Conservation (phyloP, 805 yeast genomes). For the Millerozyma acaciae region DNA sequence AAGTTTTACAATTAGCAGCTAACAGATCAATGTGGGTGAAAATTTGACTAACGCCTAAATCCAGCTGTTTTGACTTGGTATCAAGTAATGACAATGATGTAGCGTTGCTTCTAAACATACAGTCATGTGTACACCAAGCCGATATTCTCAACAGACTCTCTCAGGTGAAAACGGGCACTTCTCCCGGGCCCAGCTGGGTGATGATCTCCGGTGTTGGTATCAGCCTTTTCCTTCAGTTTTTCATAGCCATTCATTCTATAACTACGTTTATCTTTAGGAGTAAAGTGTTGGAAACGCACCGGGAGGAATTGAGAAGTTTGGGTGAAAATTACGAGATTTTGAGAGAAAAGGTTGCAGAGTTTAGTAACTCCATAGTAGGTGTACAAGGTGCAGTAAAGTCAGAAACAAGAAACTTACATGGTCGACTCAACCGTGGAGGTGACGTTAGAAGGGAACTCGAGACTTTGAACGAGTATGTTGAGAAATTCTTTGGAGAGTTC, state of each 20-base stretch:
- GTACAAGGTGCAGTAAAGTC: conserved; percentile 4
- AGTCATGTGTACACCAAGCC: conserved; percentile 22
- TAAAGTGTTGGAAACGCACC: conserved; percentile 4
- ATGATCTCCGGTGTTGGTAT: conserved; percentile 5
- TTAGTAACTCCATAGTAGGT: conserved; percentile 1
- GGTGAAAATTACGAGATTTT: conserved; percentile 5
- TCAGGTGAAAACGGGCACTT: no score
- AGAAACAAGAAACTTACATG: conserved; percentile 11
- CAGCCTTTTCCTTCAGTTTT: conserved; percentile 8
- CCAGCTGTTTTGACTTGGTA: conserved; percentile 15
- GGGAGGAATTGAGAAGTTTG: conserved; percentile 1
- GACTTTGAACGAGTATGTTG: conserved; percentile 4
- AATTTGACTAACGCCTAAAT: conserved; percentile 1
- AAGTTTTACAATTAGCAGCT: conserved; percentile 4
- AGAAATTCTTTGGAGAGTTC: conserved; percentile 6
- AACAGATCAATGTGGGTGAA: not conserved
- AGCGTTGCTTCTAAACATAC: conserved; percentile 18
- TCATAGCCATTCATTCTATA: conserved; percentile 8
- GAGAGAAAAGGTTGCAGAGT: conserved; percentile 3
- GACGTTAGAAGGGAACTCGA: conserved; percentile 13
- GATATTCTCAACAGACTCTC: conserved; percentile 10
- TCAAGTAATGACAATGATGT: conserved; percentile 14
- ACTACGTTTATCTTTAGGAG: conserved; percentile 4
- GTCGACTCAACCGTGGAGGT: conserved; percentile 16
- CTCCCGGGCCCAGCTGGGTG: conserved; percentile 7